Conservation (phyloP, 208 protist genomes). For the Vickermania spadyakhi region DNA sequence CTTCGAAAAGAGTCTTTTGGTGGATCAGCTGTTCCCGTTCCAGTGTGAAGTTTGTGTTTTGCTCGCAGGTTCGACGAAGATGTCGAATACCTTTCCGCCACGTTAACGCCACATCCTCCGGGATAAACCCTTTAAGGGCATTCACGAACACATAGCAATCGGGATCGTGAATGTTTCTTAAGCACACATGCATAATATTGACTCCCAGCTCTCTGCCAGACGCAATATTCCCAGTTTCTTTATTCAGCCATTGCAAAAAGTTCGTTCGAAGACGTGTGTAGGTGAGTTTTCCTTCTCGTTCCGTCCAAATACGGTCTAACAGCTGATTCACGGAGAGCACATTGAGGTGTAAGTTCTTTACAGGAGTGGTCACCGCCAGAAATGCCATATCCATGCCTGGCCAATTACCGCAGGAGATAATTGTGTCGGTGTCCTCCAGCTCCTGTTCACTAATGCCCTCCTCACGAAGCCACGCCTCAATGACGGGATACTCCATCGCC, state of each 20-base stretch:
- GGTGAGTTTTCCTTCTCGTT: slow-evolving; percentile 17
- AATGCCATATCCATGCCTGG: slow-evolving; percentile 48
- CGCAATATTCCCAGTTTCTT: slow-evolving; percentile 23
- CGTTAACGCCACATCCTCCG: slow-evolving; percentile 44
- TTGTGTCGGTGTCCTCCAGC: slow-evolving; percentile 33
- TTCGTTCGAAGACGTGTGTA: slow-evolving; percentile 22
- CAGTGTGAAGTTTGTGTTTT: slow-evolving; percentile 5
- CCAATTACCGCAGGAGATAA: slow-evolving; percentile 49
- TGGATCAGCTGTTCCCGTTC: slow-evolving; percentile 9
- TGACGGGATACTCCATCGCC: slow-evolving; percentile 14
- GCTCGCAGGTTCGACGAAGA: slow-evolving; percentile 15
- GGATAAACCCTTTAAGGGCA: slow-evolving; percentile 48
- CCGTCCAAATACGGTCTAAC: slow-evolving; percentile 48
- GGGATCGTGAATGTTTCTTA: slow-evolving; percentile 44
- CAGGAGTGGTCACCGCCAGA: slow-evolving; percentile 29
- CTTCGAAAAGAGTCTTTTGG: slow-evolving; percentile 21
- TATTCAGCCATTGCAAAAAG: slow-evolving; percentile 60
- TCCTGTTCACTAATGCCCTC: slow-evolving; percentile 56
- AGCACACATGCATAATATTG: slow-evolving; percentile 61
- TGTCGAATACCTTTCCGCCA: slow-evolving; percentile 28
- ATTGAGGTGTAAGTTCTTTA: slow-evolving; percentile 58
- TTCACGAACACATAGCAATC: slow-evolving; percentile 56
- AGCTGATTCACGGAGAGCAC: slow-evolving; percentile 24
- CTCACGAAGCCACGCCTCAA: slow-evolving; percentile 56
- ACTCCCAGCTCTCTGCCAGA: slow-evolving; percentile 45